Percentiles rank a stretch among this genome's conserved stretches.
These are phyloP conservation scores for Carpinus fangiana DNA, from an alignment of 306 rosid genomes.

Conservation along the genomic window DNA sequence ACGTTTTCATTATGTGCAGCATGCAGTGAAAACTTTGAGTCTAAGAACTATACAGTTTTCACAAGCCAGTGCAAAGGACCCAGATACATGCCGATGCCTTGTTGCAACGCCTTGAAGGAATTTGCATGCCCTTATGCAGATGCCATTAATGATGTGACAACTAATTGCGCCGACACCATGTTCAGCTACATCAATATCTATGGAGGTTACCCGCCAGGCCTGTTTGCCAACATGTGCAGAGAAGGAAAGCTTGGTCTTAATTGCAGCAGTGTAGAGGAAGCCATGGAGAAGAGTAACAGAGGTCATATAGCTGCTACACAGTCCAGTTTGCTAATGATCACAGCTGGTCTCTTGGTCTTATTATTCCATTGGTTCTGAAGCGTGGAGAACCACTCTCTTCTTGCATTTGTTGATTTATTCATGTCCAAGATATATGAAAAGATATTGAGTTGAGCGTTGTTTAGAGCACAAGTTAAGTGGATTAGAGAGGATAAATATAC, in stretches of 20 bases:
- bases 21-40: slow-evolving; percentile 62
- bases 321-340: slow-evolving; percentile 18
- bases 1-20: slow-evolving; percentile 40
- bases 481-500: background rate
- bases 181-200: slow-evolving; percentile 87
- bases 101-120: slow-evolving; percentile 79
- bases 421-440: background rate
- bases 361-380: slow-evolving; percentile 36
- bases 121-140: slow-evolving; percentile 67
- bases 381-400: background rate
- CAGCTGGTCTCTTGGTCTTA: slow-evolving; percentile 27
- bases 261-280: slow-evolving; percentile 21
- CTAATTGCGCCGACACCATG: slow-evolving; percentile 68
- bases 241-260: slow-evolving; percentile 69
- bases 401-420: slow-evolving; percentile 26
- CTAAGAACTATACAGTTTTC: slow-evolving; percentile 69
- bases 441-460: background rate
- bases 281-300: slow-evolving; percentile 13
- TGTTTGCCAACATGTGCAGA: slow-evolving; percentile 69
- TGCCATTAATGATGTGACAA: slow-evolving; percentile 43
- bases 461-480: background rate
- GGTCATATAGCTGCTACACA: slow-evolving; percentile 25
- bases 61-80: slow-evolving; percentile 97
- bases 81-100: slow-evolving; percentile 52
- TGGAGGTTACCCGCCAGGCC: slow-evolving; percentile 89